Evolutionary conservation across 495 filamentous ascomycete species (phyloP), one percentile per base, ranked within the genome.

Genomic region (Sporormia fimetaria): DNA sequence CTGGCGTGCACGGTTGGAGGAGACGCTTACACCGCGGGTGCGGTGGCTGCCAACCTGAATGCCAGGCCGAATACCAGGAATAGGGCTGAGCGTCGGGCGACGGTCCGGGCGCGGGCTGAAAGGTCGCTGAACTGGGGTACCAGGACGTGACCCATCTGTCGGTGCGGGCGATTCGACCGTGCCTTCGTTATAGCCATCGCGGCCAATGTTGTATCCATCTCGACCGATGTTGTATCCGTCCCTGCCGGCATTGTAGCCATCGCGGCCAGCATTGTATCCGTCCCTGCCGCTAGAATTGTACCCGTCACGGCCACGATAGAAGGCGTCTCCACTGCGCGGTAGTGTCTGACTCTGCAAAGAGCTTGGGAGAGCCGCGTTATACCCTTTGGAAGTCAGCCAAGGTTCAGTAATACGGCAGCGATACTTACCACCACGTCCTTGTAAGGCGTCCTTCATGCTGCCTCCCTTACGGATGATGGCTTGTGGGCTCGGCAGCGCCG

Each of bases 31-130:
- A 18, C 44, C 40, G 17, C 47, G 33, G n/a, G 40, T 41, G 32
- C 31, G 40, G 22, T 11, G 16, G 25, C 22, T 15, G 10, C 15
- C 17, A n/a, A 55, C 34, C 4, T 46, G 38, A 17, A 55, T 55
- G 20, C 47, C 47, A 14, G 51, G 51, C 21, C 47, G 27, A 9
- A 51, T 21, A 23, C 52, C 52, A 11, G 52, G 52, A 25, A 52
- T 44, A 2, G 52, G 52, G n/a, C 48, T 44, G 14, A 55, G 44
- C 8, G 52, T 55, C 14, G 48, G 43, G 12, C 52, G 47, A 14
- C 45, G 47, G 7, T 47, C 42, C 2, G 47, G 51, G 16, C 43
- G 42, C 3, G 51, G 52, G 25, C 47, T 51, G 21, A 44, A 40
- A 14, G 47, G 42, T 12, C 51, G 51, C 18, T 51, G 44, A 34